A percentile compares a stretch with the other conserved stretches of the same genome.
These are phyloP conservation scores for Pseudogymnoascus sp. DNA, from an alignment of 2,329 filamentous ascomycete species.

Conservation along the genomic window DNA sequence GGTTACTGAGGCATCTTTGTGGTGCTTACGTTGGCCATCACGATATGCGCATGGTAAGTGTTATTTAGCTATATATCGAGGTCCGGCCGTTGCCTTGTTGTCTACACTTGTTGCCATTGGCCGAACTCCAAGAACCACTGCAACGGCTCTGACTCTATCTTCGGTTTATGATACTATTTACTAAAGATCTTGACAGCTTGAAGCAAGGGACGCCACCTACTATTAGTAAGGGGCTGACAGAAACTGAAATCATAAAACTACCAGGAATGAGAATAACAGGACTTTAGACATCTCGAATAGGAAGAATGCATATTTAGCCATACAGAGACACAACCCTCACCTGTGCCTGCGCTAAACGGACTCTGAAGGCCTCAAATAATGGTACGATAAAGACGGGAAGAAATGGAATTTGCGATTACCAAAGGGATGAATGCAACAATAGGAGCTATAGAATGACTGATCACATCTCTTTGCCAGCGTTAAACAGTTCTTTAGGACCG, in stretches of 20 bases:
- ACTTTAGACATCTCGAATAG: not conserved
- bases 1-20: not conserved
- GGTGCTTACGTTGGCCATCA: not conserved
- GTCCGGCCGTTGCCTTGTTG: not conserved
- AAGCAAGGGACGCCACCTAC: not conserved
- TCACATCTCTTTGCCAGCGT: not conserved
- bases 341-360: not conserved
- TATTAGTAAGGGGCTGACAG: not conserved
- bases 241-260: not conserved
- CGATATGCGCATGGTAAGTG: not conserved
- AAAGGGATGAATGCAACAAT: not conserved
- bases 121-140: not conserved
- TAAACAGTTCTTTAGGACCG: not conserved
- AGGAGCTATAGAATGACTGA: not conserved
- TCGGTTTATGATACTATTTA: not conserved
- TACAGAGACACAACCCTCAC: not conserved
- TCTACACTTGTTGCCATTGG: not conserved
- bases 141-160: too few species aligned
- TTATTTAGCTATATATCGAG: not conserved
- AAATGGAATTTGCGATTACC: not conserved
- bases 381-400: not conserved
- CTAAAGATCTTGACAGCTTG: not conserved
- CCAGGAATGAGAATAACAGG: not conserved
- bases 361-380: not conserved
- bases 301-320: not conserved